Evolutionary conservation across 169 alveolate genomes (phyloP).

Genomic region (Cryptosporidium baileyi): DNA sequence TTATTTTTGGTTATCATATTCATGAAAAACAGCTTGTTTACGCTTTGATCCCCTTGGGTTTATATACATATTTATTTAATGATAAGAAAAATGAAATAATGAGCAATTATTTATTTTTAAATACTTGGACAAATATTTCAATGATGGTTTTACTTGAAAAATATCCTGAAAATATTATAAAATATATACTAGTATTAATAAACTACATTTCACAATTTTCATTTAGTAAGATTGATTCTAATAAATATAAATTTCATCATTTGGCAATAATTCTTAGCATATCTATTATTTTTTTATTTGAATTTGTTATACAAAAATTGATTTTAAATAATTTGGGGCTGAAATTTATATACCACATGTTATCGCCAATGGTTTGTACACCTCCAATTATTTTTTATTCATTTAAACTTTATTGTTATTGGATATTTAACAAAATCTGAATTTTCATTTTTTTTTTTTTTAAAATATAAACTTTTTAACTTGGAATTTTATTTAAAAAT

Average conservation of each 20-base stretch:
- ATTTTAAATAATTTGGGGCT: background rate
- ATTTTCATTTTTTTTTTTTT: too few species aligned
- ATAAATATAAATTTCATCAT: background rate
- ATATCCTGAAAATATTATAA: conserved; percentile 41
- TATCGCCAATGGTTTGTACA: conserved; percentile 17
- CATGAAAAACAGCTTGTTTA: conserved; percentile 45
- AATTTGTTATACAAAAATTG: conserved; percentile 18
- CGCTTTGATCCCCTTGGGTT: conserved; percentile 8
- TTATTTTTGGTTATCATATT: conserved; percentile 47
- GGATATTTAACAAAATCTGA: background rate
- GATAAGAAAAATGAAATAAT: background rate
- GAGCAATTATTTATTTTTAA: background rate
- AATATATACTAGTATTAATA: background rate
- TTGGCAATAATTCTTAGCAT: background rate
- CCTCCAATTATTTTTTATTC: conserved; percentile 22
- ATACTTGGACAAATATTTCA: conserved; percentile 30
- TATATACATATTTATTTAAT: conserved; percentile 2
- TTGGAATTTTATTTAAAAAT: too few species aligned
- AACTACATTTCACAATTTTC: background rate
- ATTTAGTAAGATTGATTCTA: background rate
- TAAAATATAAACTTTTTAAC: too few species aligned
- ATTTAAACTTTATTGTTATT: background rate
- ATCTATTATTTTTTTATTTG: background rate
- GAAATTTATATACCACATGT: conserved; percentile 10
- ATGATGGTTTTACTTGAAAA: conserved; percentile 24